phyloP scores from a whole-genome alignment of 2,329 filamentous ascomycete genomes.

The Chrysosporium keratinophilum region DNA sequence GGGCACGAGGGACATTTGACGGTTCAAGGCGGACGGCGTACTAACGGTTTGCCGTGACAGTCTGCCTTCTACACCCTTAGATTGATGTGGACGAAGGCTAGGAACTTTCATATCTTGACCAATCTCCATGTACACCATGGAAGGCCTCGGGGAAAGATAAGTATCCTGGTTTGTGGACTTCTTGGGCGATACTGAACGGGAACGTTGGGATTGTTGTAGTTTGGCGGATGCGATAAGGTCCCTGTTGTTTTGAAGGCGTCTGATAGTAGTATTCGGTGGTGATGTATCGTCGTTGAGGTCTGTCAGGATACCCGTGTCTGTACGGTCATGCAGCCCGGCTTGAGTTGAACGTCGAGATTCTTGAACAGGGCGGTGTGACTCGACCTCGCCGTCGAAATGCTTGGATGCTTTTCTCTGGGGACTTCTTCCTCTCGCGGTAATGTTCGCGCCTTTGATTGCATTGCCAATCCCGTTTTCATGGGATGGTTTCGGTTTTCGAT shows the following conservation, averaged over 20 bases:
- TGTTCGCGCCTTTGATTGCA: background rate
- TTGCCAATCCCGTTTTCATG: background rate
- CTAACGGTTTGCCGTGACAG: background rate
- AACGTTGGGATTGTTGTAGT: background rate
- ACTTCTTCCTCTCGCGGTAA: background rate
- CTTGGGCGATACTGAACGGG: conserved; percentile 14
- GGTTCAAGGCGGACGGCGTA: conserved; percentile 12
- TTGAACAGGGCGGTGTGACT: background rate
- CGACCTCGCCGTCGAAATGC: background rate
- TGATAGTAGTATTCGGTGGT: background rate
- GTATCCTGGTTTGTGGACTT: conserved; percentile 15
- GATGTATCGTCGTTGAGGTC: background rate
- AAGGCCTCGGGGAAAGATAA: conserved; percentile 19
- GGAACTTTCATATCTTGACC: background rate
- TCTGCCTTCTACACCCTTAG: conserved; percentile 12
- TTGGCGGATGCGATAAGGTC: conserved; percentile 7
- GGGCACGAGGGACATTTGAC: conserved; percentile 9
- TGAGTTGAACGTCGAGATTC: background rate
- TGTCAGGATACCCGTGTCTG: background rate
- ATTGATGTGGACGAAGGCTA: conserved; percentile 13
- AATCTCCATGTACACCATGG: conserved; percentile 20
- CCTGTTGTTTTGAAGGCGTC: conserved; percentile 6
- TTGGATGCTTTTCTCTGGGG: background rate
- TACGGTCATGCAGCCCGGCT: background rate
- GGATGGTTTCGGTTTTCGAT: background rate